Percentiles rank a stretch among this genome's conserved stretches.
phyloP scores from a whole-genome alignment of 2,329 filamentous ascomycete species.

The Monosporascus sp. region DNA sequence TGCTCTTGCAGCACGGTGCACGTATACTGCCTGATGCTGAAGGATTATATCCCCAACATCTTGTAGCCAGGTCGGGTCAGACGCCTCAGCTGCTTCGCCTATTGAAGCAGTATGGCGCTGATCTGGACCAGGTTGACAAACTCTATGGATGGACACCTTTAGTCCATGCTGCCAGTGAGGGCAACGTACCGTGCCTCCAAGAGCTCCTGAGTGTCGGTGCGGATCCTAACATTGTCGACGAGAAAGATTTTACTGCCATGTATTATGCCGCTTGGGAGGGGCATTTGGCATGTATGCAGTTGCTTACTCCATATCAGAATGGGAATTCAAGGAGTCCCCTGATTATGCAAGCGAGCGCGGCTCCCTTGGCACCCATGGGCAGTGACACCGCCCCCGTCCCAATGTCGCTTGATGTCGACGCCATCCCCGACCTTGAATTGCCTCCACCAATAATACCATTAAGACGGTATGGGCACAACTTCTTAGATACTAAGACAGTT shows the following conservation, averaged over 20 bases:
- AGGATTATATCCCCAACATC: conserved; percentile 92
- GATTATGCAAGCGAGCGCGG: conserved; percentile 33
- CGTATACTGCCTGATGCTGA: conserved; percentile 90
- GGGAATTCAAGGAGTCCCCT: conserved; percentile 38
- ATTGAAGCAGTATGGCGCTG: conserved; percentile 77
- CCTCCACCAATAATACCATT: conserved; percentile 95
- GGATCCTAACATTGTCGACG: conserved; percentile 74
- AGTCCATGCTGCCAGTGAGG: conserved; percentile 94
- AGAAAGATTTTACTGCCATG: conserved; percentile 90
- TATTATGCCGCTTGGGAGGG: conserved; percentile 99
- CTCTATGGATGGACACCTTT: conserved; percentile 96
- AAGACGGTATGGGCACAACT: conserved; percentile 94
- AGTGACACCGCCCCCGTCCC: conserved; percentile 48
- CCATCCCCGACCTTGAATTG: conserved; percentile 85
- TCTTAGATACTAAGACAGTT: conserved; percentile 95
- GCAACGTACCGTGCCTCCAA: conserved; percentile 82
- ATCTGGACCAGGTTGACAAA: conserved; percentile 90
- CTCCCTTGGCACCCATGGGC: conserved; percentile 35
- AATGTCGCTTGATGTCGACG: conserved; percentile 73
- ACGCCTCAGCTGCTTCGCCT: conserved; percentile 73
- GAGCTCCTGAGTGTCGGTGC: conserved; percentile 75
- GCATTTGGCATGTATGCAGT: conserved; percentile 86
- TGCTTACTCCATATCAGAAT: conserved; percentile 61
- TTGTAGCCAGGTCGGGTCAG: conserved; percentile 85
- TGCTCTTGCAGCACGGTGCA: conserved; percentile 75